Conservation (phyloP, 2,329 filamentous ascomycete species). For the Dactylellina parvicollis region DNA sequence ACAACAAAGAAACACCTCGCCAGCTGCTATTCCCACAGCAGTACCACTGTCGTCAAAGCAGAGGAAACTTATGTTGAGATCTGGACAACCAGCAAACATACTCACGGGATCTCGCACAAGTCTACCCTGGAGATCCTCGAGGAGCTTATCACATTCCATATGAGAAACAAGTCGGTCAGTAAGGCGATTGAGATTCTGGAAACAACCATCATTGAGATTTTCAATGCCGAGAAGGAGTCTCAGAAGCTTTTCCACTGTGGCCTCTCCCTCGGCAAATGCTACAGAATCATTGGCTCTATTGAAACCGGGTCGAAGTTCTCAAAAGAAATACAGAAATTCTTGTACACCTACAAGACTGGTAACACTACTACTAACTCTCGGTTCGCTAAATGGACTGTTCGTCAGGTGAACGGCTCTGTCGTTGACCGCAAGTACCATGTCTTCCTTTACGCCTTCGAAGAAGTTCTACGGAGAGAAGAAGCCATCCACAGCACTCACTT, state of each 20-base stretch:
- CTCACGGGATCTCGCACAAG: conserved; percentile 18
- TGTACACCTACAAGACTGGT: conserved; percentile 10
- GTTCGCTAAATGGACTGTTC: conserved; percentile 14
- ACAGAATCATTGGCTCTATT: conserved; percentile 21
- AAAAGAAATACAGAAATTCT: conserved; percentile 34
- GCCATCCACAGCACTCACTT: not conserved
- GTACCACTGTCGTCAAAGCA: conserved; percentile 22
- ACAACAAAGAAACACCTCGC: conserved; percentile 34
- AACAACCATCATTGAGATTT: conserved; percentile 31
- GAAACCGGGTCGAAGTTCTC: conserved; percentile 22
- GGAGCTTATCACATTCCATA: conserved; percentile 16
- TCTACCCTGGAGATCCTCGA: conserved; percentile 17
- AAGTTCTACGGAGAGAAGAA: not conserved
- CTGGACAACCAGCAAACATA: conserved; percentile 27
- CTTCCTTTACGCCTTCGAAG: conserved; percentile 26
- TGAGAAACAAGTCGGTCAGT: conserved; percentile 13
- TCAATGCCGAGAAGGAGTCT: conserved; percentile 23
- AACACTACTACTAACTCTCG: not conserved
- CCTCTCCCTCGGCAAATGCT: conserved; percentile 18
- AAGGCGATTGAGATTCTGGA: conserved; percentile 27
- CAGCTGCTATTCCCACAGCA: conserved; percentile 21
- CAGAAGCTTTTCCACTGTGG: conserved; percentile 24
- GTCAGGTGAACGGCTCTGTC: conserved; percentile 20
- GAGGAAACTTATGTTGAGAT: conserved; percentile 26
- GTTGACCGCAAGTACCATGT: conserved; percentile 28